Percentiles rank a stretch among this genome's conserved stretches.
Conservation (phyloP, 257 asterid genomes). For the Jacaranda mimosifolia region DNA sequence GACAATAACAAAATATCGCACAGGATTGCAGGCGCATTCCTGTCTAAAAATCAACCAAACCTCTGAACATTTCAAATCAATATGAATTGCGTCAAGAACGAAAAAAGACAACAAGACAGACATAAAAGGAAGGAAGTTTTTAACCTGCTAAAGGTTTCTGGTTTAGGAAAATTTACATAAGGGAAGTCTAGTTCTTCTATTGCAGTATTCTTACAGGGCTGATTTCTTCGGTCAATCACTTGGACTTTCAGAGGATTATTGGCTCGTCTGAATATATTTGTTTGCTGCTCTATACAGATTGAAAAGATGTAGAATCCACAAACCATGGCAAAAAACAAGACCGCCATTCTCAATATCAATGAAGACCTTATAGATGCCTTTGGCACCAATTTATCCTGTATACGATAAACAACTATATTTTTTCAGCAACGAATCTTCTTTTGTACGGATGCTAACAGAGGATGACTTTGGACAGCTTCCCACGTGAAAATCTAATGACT, state of each 20-base stretch:
- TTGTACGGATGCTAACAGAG: too few relatives aligned
- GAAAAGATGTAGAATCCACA: constrained; percentile 66
- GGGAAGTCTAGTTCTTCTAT: constrained; percentile 51
- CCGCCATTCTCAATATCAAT: constrained; percentile 51
- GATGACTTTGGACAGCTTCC: too few relatives aligned
- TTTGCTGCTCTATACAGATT: constrained; percentile 59
- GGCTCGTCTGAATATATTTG: constrained; percentile 37
- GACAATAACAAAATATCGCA: constrained; percentile 65
- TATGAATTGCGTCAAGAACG: background rate
- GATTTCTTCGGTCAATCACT: constrained; percentile 39
- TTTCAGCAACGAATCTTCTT: too few relatives aligned
- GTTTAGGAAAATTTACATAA: constrained; percentile 72
- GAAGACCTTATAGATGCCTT: constrained; percentile 65
- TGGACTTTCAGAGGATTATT: constrained; percentile 43
- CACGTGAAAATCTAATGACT: background rate
- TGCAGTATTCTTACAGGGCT: constrained; percentile 44
- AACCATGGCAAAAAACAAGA: constrained; percentile 51
- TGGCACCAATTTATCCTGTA: constrained; percentile 54
- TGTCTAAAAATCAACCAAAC: constrained; percentile 49
- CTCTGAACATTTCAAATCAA: background rate
- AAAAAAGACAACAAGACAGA: background rate
- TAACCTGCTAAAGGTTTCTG: constrained; percentile 72
- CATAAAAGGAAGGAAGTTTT: background rate
- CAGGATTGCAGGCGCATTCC: constrained; percentile 90
- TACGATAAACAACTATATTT: background rate